phyloP scores from a whole-genome alignment of 495 filamentous ascomycete genomes.

The Friedmanniomyces endolithicus region DNA sequence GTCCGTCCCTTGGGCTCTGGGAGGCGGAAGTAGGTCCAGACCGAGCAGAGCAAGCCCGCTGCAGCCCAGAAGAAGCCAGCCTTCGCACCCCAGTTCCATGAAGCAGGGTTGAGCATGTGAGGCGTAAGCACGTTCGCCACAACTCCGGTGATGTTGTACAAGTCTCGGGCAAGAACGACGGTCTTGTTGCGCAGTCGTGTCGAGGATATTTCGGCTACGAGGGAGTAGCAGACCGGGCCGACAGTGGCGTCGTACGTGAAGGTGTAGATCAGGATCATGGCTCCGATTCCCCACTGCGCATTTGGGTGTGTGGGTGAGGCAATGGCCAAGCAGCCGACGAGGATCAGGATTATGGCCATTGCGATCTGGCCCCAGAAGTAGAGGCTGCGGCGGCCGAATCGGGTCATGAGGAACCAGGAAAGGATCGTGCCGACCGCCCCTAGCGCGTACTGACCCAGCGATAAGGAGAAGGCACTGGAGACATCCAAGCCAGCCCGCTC shows the following conservation, averaged over 20 bases:
- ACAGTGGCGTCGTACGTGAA: conserved; percentile 62
- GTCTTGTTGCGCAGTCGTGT: conserved; percentile 67
- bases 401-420: conserved; percentile 11
- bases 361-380: conserved; percentile 9
- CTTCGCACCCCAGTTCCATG: conserved; percentile 34
- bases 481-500: conserved; percentile 3
- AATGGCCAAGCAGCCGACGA: conserved; percentile 63
- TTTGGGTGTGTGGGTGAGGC: conserved; percentile 26
- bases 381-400: conserved; percentile 12
- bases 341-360: conserved; percentile 25
- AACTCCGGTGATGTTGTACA: conserved; percentile 42
- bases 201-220: conserved; percentile 63
- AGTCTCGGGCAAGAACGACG: conserved; percentile 52
- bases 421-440: conserved; percentile 5
- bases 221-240: conserved; percentile 54
- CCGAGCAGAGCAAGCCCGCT: conserved; percentile 17
- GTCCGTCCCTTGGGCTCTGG: conserved; percentile 32
- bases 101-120: conserved; percentile 31
- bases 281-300: conserved; percentile 43
- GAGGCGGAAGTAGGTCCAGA: conserved; percentile 34
- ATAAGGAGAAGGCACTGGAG: neutral
- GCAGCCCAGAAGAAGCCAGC: conserved; percentile 32
- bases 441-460: conserved; percentile 1
- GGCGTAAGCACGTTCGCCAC: conserved; percentile 27
- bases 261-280: conserved; percentile 59